phyloP scores from a whole-genome alignment of 2,329 filamentous ascomycete genomes.

The Fusarium staphyleae region DNA sequence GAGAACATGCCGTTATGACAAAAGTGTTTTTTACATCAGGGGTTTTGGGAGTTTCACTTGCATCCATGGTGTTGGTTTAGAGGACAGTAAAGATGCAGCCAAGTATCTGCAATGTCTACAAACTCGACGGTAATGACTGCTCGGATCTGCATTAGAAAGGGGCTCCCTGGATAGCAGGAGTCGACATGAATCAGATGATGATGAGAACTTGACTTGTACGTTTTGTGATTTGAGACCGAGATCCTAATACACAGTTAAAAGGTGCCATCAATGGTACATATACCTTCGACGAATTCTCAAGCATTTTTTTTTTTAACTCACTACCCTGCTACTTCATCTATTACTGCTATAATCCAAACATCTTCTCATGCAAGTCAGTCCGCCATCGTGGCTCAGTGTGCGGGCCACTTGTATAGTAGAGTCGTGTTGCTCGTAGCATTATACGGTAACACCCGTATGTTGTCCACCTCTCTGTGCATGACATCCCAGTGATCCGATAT shows the following conservation, averaged over 20 bases:
- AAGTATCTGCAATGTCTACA: constrained; percentile 4
- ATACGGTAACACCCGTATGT: constrained; percentile 47
- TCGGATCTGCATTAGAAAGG: constrained; percentile 13
- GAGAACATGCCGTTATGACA: constrained; percentile 2
- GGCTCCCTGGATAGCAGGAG: constrained; percentile 8
- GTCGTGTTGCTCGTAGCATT: constrained; percentile 42
- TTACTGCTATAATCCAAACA: no score
- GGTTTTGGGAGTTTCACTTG: constrained; percentile 9
- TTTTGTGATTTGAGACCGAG: not conserved
- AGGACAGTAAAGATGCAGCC: constrained; percentile 7
- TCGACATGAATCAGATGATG: constrained; percentile 8
- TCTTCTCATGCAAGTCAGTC: no score
- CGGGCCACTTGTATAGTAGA: constrained; percentile 18
- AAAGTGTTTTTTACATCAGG: constrained; percentile 5
- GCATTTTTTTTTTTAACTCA: not conserved
- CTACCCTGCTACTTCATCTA: not conserved
- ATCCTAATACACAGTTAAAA: no score
- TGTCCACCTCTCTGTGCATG: constrained; percentile 44
- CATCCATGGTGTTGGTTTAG: constrained; percentile 22
- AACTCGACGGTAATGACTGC: not conserved
- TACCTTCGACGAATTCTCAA: no score
- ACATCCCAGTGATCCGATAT: constrained; percentile 53
- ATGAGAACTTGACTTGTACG: constrained; percentile 1
- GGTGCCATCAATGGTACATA: not conserved
- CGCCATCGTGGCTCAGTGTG: constrained; percentile 3